These are phyloP conservation scores for Eustoma russellianum DNA, from an alignment of 257 asterid species.

Conservation along the genomic window DNA sequence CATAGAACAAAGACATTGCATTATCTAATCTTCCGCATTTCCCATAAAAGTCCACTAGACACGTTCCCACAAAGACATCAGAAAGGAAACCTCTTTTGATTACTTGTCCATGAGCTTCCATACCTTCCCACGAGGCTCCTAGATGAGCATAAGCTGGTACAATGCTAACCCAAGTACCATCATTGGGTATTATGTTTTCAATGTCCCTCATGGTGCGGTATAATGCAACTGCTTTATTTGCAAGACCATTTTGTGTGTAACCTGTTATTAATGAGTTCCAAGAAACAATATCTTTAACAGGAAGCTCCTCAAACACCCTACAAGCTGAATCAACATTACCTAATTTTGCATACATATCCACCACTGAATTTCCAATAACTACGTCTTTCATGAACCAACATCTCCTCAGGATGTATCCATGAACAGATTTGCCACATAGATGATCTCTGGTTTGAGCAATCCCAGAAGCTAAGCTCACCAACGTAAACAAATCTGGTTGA, in stretches of 20 bases:
- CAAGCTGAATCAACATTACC: conserved; percentile 50
- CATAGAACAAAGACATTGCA: conserved; percentile 50
- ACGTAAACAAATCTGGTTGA: conserved; percentile 55
- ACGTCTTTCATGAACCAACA: conserved; percentile 41
- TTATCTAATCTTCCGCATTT: conserved; percentile 64
- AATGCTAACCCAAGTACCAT: conserved; percentile 66
- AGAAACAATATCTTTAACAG: conserved; percentile 55
- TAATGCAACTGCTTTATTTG: conserved; percentile 49
- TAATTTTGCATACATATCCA: conserved; percentile 83
- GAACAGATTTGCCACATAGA: conserved; percentile 42
- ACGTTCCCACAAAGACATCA: conserved; percentile 59
- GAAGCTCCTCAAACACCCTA: conserved; percentile 44
- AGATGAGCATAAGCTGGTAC: conserved; percentile 75
- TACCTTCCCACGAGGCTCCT: conserved; percentile 70
- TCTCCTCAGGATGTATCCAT: conserved; percentile 52
- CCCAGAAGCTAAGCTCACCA: conserved; percentile 63
- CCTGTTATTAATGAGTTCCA: conserved; percentile 82
- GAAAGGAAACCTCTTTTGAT: conserved; percentile 37
- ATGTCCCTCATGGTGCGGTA: conserved; percentile 37
- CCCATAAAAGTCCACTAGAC: conserved; percentile 70
- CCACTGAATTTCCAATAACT: conserved; percentile 56
- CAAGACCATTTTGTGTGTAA: conserved; percentile 79
- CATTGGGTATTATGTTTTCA: conserved; percentile 33
- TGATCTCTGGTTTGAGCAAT: conserved; percentile 50
- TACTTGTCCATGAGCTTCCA: conserved; percentile 47